Conservation (phyloP, 495 filamentous ascomycete genomes). For the Cladorrhinum samala region DNA sequence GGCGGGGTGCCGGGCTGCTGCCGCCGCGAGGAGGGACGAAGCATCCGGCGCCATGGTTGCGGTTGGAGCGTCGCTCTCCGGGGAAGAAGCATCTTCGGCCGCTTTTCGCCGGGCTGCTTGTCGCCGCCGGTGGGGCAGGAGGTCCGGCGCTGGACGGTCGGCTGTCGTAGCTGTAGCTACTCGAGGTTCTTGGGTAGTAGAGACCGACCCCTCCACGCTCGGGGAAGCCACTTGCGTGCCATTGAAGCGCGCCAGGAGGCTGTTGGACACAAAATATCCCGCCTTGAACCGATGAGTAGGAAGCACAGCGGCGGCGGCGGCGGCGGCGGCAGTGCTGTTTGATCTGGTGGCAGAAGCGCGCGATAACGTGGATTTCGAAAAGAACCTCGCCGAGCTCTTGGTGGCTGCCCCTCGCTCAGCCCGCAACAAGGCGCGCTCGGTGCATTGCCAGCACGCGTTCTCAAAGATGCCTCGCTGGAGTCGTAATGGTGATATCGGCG, state of each 20-base stretch:
- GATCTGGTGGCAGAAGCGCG: slow-evolving; percentile 11
- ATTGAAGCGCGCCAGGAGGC: slow-evolving; percentile 26
- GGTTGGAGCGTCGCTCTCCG: slow-evolving; percentile 14
- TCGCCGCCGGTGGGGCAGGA: slow-evolving; percentile 39
- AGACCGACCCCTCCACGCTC: slow-evolving; percentile 7
- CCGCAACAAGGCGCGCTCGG: slow-evolving; percentile 17
- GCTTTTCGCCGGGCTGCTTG: slow-evolving; percentile 23
- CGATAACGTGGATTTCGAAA: slow-evolving; percentile 20
- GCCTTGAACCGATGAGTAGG: slow-evolving; percentile 26
- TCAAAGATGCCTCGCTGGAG: slow-evolving; percentile 14
- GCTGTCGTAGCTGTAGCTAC: neutral
- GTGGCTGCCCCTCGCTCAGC: neutral
- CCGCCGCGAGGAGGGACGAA: slow-evolving; percentile 68
- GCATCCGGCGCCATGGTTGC: slow-evolving; percentile 66
- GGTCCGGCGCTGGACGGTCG: slow-evolving; percentile 11
- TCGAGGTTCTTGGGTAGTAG: neutral
- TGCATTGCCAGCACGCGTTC: slow-evolving; percentile 27
- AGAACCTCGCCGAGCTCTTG: slow-evolving; percentile 12
- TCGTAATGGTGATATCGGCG: slow-evolving; percentile 23
- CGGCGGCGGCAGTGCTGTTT: neutral
- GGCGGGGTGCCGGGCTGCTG: slow-evolving; percentile 61
- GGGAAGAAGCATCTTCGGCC: neutral
- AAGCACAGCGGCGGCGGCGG: neutral
- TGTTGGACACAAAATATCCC: slow-evolving; percentile 39
- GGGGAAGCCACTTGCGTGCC: slow-evolving; percentile 14